Conservation (phyloP, 305 asterid species). For the Fraxinus latifolia region DNA sequence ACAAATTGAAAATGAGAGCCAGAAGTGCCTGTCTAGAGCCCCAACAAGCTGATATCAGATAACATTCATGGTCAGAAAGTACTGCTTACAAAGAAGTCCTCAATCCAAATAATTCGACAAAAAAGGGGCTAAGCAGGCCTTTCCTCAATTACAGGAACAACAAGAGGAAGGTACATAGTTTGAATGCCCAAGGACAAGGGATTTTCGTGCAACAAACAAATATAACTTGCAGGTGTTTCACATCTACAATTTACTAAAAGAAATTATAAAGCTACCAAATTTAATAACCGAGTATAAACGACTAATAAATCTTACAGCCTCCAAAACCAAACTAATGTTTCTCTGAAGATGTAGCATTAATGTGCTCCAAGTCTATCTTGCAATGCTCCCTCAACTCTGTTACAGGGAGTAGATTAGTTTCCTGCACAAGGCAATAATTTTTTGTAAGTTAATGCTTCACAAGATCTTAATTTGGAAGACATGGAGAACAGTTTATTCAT, state of each 20-base stretch:
- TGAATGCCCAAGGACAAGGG: not conserved
- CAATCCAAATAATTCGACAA: not conserved
- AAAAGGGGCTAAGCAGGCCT: not conserved
- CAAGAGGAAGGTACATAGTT: not conserved
- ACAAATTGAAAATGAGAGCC: not conserved
- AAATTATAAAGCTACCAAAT: not conserved
- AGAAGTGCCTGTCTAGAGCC: not conserved
- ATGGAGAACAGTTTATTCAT: not conserved
- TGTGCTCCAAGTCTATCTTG: constrained; percentile 35
- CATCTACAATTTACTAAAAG: not conserved
- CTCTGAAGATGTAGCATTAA: constrained; percentile 21
- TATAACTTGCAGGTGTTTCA: not conserved
- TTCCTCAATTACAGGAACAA: not conserved
- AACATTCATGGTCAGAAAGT: not conserved
- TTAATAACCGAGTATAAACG: not conserved
- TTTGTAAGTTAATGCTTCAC: not conserved
- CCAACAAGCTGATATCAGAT: not conserved
- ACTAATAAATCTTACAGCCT: not conserved
- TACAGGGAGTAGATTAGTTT: constrained; percentile 31
- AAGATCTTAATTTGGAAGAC: not conserved
- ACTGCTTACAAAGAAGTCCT: not conserved
- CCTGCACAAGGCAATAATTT: constrained; percentile 28
- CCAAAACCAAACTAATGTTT: not conserved
- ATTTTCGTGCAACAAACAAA: not conserved
- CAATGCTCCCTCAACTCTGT: constrained; percentile 40